phyloP scores from a whole-genome alignment of 2,329 filamentous ascomycete species.

The Cordyceps cicadae region DNA sequence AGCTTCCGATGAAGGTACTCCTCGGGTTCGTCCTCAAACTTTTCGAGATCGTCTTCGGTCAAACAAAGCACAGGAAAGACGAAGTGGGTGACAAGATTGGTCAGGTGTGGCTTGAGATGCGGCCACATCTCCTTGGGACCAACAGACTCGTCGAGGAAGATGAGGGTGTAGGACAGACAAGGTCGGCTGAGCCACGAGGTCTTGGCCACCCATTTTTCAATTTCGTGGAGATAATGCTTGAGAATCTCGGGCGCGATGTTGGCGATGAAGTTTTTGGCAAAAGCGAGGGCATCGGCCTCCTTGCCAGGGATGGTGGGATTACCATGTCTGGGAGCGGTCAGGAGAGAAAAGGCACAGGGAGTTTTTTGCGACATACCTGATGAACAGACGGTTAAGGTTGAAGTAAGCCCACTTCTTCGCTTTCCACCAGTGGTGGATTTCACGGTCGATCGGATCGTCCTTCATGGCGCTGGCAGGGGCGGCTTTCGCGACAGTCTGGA shows the following conservation, averaged over 20 bases:
- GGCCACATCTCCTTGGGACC: constrained; percentile 97
- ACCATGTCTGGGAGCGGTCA: constrained; percentile 59
- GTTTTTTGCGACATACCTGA: constrained; percentile 52
- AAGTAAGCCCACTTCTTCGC: constrained; percentile 99
- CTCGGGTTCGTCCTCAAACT: constrained; percentile 88
- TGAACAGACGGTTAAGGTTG: constrained; percentile 91
- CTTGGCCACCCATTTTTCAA: constrained; percentile 96
- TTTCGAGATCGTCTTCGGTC: constrained; percentile 81
- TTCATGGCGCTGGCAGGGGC: constrained; percentile 77
- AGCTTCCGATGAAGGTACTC: constrained; percentile 96
- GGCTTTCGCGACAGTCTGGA: constrained; percentile 79
- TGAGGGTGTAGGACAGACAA: constrained; percentile 84
- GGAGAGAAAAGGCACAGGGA: not conserved
- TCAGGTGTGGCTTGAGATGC: constrained; percentile 85
- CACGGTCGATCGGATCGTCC: constrained; percentile 73
- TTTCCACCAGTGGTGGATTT: constrained; percentile 98
- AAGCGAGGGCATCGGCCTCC: constrained; percentile 65
- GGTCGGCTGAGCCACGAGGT: constrained; percentile 91
- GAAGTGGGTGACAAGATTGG: constrained; percentile 86
- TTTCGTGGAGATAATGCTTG: constrained; percentile 86
- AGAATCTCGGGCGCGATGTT: constrained; percentile 94
- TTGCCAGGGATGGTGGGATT: constrained; percentile 73
- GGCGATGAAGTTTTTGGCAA: constrained; percentile 82
- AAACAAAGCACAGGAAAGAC: constrained; percentile 94
- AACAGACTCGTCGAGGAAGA: constrained; percentile 94